Conservation (phyloP, 139 green algal species). For the Closterium sp. region DNA sequence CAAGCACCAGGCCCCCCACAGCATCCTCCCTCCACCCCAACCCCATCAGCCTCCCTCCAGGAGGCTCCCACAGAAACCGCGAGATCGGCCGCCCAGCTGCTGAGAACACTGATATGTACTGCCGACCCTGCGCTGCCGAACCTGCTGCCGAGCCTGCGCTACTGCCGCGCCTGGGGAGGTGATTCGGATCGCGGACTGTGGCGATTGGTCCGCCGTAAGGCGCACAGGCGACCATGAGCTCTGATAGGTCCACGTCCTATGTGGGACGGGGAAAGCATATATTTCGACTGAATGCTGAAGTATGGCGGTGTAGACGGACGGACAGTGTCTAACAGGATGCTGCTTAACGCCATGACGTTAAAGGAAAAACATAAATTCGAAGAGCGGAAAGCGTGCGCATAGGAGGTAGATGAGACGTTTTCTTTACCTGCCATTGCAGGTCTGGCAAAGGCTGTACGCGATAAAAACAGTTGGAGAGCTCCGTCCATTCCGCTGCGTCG, state of each 20-base stretch:
- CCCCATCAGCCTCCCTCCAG: conserved; percentile 56
- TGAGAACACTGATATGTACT: conserved; percentile 60
- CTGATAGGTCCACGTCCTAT: background rate
- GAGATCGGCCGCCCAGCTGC: conserved; percentile 51
- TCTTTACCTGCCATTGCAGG: background rate
- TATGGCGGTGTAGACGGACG: background rate
- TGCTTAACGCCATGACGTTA: background rate
- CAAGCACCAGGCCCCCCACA: conserved; percentile 61
- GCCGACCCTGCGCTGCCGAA: conserved; percentile 58
- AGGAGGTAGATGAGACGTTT: background rate
- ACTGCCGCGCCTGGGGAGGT: conserved; percentile 67
- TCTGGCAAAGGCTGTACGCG: background rate
- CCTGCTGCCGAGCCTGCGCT: background rate
- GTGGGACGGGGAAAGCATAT: background rate
- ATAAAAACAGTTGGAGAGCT: background rate
- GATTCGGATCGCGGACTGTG: conserved; percentile 73
- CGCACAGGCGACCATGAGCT: conserved; percentile 55
- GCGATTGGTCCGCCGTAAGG: conserved; percentile 80
- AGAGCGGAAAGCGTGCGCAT: no score
- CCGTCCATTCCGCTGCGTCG: background rate
- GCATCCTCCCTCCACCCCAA: conserved; percentile 70
- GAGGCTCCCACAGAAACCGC: conserved; percentile 69
- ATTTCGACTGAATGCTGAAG: background rate
- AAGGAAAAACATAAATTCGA: no score
- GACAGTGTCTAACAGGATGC: background rate